Conservation (phyloP, 345 rosid genomes). For the Kernera saxatilis region DNA sequence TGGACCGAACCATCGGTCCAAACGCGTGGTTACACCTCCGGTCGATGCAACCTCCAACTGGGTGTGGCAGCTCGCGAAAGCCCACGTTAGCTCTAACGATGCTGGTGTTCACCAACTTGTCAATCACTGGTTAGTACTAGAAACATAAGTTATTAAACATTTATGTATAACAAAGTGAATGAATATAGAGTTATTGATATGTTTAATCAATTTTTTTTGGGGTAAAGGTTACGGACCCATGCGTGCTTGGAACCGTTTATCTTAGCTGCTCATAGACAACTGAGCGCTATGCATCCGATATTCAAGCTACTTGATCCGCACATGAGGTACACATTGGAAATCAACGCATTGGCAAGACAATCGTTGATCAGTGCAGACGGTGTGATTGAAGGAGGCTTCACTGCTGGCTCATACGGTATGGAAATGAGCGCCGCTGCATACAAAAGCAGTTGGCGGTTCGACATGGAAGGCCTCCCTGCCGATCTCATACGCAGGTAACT, state of each 20-base stretch:
- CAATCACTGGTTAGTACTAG: constrained; percentile 56
- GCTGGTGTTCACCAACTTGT: constrained; percentile 94
- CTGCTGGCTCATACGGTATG: constrained; percentile 82
- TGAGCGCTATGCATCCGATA: constrained; percentile 95
- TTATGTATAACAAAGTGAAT: neutral
- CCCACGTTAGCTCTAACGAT: constrained; percentile 90
- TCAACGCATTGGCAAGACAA: constrained; percentile 84
- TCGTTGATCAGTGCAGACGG: constrained; percentile 65
- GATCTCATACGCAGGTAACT: constrained; percentile 98
- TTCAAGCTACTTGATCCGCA: constrained; percentile 90
- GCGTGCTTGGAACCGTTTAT: constrained; percentile 90
- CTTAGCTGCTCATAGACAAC: constrained; percentile 81
- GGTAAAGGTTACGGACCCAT: constrained; percentile 58
- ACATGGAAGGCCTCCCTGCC: constrained; percentile 85
- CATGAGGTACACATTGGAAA: constrained; percentile 90
- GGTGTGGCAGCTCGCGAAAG: constrained; percentile 97
- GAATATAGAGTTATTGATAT: neutral
- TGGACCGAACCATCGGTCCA: constrained; percentile 40
- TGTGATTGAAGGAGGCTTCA: constrained; percentile 84
- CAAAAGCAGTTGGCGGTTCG: constrained; percentile 68
- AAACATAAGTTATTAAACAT: neutral
- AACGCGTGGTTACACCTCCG: constrained; percentile 75
- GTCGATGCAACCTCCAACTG: constrained; percentile 69
- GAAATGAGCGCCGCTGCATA: constrained; percentile 89
- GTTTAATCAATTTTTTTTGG: neutral